Conservation (phyloP, 1,284 basidiomycete species). For the Austropuccinia psidii region DNA sequence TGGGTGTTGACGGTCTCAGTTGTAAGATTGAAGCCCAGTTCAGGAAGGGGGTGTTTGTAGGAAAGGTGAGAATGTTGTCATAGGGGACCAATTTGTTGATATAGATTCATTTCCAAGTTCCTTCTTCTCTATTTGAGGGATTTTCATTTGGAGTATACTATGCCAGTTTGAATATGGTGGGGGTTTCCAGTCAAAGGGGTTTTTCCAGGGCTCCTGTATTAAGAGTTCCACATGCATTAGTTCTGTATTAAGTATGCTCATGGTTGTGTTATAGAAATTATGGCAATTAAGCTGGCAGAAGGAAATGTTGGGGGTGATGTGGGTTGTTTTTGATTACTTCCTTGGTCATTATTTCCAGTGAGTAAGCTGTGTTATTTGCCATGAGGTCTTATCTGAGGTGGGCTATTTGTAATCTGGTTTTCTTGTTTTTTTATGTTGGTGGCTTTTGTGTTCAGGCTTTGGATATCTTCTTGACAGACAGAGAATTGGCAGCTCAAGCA, state of each 20-base stretch:
- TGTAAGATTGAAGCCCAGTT: too few relatives aligned
- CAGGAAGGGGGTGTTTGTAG: not conserved
- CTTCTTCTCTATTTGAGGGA: not conserved
- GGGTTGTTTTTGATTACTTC: too few relatives aligned
- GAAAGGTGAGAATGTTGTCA: not conserved
- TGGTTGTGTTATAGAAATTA: conserved; percentile 3
- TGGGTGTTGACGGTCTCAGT: too few relatives aligned
- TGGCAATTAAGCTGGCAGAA: conserved; percentile 18
- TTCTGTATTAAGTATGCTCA: not conserved
- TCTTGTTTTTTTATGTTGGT: too few relatives aligned
- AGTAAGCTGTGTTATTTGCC: too few relatives aligned
- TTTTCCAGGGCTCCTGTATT: not conserved
- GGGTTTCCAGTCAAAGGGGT: not conserved
- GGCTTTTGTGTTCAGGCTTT: too few relatives aligned
- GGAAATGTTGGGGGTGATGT: too few relatives aligned
- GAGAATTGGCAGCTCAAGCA: too few relatives aligned
- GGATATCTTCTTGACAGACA: too few relatives aligned
- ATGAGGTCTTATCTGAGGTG: too few relatives aligned
- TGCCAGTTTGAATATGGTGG: not conserved
- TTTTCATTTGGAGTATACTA: not conserved
- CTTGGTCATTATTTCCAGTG: too few relatives aligned
- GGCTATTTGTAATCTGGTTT: too few relatives aligned
- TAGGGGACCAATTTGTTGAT: not conserved
- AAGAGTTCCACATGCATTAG: not conserved
- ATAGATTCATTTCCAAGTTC: not conserved